Evolutionary conservation across 2,329 filamentous ascomycete species (phyloP), one percentile per base, ranked within the genome.

Genomic region (Epichloe elymi): DNA sequence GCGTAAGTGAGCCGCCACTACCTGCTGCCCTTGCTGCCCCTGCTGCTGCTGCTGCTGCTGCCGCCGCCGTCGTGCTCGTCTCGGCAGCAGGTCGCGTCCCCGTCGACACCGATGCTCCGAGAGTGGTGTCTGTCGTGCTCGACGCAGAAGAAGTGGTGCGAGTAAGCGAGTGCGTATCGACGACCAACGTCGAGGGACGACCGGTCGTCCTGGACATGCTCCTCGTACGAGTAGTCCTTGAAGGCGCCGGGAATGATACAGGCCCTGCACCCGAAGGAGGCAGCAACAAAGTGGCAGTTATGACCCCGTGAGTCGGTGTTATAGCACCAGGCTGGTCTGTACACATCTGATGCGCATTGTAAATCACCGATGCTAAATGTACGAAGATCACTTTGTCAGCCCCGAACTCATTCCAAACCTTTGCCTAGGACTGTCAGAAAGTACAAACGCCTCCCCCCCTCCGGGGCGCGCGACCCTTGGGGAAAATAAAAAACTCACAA

Each of bases 281-380:
- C 44, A 64, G 55, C 39, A 76, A 61, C 26, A 82, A 59, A 0
- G 80, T 82, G 20, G 79, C 80, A 30, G 76, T 76, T 48, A 84
- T 73, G 20, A 74, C 74, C 19, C 67, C 61, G 60, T 82, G 78
- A 5, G 80, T 84, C 49, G 76, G 76, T n/a, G 70, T 65, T 33
- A 76, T 66, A 5, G 80, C 78, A 47, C 65, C 66, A 3, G 65
- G 58, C 52, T 78, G 63, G 4, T 68, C 70, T 39, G 64, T 61
- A 59, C 85, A 88, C 67, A 88, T 80, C 20, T 65, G 60, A 56
- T 76, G 77, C n/a, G 76, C 78, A 52, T 66, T 68, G 50, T 75
- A 67, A 3, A 74, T 70, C 33, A 69, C 65, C 8, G 59, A 52
- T 11, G 64, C 72, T 74, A 65, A 47, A 64, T 57, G 36, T 39